Base-by-base conservation (phyloP, 345 rosid genomes). In the Triadica sebifera region DNA sequence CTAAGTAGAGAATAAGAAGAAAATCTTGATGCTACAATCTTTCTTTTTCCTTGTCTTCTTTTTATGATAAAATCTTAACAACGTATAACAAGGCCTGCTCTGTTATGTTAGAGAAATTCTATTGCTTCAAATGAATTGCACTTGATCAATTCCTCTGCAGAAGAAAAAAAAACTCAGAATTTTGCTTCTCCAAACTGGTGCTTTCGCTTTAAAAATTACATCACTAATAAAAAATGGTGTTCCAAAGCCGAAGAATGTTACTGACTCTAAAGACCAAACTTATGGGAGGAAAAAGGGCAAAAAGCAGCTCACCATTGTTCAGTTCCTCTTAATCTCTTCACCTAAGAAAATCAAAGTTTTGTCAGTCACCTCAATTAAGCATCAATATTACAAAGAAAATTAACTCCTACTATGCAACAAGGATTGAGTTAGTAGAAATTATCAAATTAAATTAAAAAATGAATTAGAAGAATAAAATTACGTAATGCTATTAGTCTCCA, bases 321-420 rank as follows among this genome's bases (percentile, higher is more conserved):
- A 16, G 74, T 75, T 78, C 86, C 84, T 84, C 89, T 76, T 12
- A 85, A 77, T 58, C 75, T 86, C 43, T 75, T 71, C 66, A 47
- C 90, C 98, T 93, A 87, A 64, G 80, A 86, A 49, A 29, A 72
- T 57, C 19, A 67, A 53, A n/a, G 50, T 43, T 66, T 60, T 37
- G 46, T 76, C 56, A 63, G 69, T 45, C 38, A 69, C 51, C 58
- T 75, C 55, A 50, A 59, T 9, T 12, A 19, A 61, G 62, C 13
- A 66, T 69, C 53, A 64, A 70, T 22, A 22, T 15, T 64, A 49
- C 19, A 75, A 24, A 52, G 75, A 53, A 70, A 65, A 45, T 52
- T 29, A 76, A 70, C 13, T 24, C 19, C 25, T 53, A 64, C 39
- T 6, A 24, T 17, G 39, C 68, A 37, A 19, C 5, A 58, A 45